These are phyloP conservation scores for Russula ochroleuca DNA, from an alignment of 768 basidiomycete species.

Conservation along the genomic window DNA sequence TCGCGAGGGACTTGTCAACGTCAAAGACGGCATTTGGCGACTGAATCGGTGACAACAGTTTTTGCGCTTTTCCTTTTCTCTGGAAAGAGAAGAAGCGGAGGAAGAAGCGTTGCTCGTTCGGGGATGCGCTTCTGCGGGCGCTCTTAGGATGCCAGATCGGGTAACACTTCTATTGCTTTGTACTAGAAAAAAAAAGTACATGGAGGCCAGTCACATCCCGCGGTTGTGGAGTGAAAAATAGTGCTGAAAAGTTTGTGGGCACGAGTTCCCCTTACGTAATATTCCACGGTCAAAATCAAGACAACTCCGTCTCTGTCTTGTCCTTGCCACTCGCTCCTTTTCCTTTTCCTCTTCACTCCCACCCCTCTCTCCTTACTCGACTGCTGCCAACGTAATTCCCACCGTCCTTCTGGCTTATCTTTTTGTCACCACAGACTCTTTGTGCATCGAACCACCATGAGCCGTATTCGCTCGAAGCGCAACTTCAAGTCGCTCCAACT, in stretches of 20 bases:
- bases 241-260: neutral
- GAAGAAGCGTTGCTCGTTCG: neutral
- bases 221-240: too few species aligned
- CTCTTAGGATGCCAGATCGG: neutral
- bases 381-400: neutral
- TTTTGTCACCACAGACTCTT: neutral
- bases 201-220: too few species aligned
- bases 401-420: neutral
- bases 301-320: conserved; percentile 14
- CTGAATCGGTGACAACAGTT: conserved; percentile 33
- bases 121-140: conserved; percentile 5
- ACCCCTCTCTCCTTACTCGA: neutral
- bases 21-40: conserved; percentile 69
- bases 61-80: too few species aligned
- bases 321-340: neutral
- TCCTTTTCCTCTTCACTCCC: neutral
- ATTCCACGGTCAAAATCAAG: conserved; percentile 15
- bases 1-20: conserved; percentile 68
- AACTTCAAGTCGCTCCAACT: conserved; percentile 87
- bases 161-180: neutral
- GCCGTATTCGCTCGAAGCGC: conserved; percentile 79
- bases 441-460: conserved; percentile 33
- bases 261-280: conserved; percentile 9
- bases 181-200: too few species aligned
- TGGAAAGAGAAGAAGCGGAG: neutral